Evolutionary conservation across 208 protist species (phyloP).

Genomic region (Tritrichomonas foetus): DNA sequence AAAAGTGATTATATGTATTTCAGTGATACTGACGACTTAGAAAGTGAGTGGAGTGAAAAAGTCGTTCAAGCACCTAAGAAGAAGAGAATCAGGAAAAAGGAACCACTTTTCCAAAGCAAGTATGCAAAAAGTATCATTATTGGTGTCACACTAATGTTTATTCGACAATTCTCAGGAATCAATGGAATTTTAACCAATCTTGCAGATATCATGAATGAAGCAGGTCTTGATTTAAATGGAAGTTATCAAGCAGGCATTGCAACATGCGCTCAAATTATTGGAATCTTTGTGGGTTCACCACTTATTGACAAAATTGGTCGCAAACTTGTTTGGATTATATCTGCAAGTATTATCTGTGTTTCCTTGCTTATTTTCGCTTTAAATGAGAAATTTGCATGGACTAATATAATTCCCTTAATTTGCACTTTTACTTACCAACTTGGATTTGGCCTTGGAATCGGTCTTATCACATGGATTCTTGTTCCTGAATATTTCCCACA

Average conservation of each 20-base stretch:
- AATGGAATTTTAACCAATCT: background rate
- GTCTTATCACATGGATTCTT: background rate
- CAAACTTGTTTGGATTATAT: background rate
- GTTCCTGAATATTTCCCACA: background rate
- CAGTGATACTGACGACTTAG: too few species aligned
- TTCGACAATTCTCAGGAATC: background rate
- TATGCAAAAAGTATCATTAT: background rate
- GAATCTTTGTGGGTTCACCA: background rate
- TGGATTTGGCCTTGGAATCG: background rate
- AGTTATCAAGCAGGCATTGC: background rate
- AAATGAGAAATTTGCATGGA: background rate
- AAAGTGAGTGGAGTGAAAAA: too few species aligned
- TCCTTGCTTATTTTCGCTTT: background rate
- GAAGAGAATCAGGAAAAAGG: too few species aligned
- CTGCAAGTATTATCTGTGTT: background rate
- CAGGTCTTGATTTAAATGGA: background rate
- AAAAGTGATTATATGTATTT: too few species aligned
- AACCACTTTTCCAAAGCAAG: background rate
- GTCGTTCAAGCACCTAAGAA: too few species aligned
- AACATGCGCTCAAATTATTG: background rate
- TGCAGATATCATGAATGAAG: background rate
- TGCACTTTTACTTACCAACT: background rate
- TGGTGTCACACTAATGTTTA: background rate
- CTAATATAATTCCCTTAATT: background rate
- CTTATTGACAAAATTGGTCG: background rate